phyloP scores from a whole-genome alignment of 2,329 filamentous ascomycete genomes.

The Chaetomiaceae sp. region DNA sequence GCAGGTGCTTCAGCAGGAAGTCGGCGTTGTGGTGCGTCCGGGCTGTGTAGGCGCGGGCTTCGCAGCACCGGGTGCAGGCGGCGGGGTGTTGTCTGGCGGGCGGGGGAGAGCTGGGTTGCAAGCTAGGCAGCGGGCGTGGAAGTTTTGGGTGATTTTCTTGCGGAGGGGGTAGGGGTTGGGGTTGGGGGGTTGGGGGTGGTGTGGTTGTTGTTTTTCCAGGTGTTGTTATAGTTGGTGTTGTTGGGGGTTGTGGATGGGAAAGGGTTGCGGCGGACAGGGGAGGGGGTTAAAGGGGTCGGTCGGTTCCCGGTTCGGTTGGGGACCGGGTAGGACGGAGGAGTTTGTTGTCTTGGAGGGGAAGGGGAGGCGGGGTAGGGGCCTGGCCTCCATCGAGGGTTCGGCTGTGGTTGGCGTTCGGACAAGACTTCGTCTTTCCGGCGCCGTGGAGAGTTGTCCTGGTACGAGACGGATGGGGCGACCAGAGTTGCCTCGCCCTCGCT shows the following conservation, averaged over 20 bases:
- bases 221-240: neutral
- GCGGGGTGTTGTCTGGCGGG: neutral
- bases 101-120: neutral
- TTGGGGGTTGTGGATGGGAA: neutral
- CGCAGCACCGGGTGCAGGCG: neutral
- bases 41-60: neutral
- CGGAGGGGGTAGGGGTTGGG: conserved; percentile 1
- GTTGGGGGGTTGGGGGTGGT: neutral
- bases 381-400: neutral
- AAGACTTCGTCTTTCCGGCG: neutral
- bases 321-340: too few relatives aligned
- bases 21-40: neutral
- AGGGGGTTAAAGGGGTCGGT: too few relatives aligned
- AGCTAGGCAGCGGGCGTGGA: conserved; percentile 1
- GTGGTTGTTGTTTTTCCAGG: too few relatives aligned
- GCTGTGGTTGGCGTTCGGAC: neutral
- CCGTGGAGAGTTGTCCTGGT: neutral
- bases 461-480: neutral
- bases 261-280: too few relatives aligned
- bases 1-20: conserved; percentile 1
- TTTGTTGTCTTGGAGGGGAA: too few relatives aligned
- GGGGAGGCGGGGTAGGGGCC: neutral
- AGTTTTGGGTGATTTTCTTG: conserved; percentile 2
- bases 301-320: too few relatives aligned
- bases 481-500: conserved; percentile 8